These are phyloP conservation scores for Rhinocladiella mackenziei DNA, from an alignment of 2,329 filamentous ascomycete genomes.

Conservation along the genomic window DNA sequence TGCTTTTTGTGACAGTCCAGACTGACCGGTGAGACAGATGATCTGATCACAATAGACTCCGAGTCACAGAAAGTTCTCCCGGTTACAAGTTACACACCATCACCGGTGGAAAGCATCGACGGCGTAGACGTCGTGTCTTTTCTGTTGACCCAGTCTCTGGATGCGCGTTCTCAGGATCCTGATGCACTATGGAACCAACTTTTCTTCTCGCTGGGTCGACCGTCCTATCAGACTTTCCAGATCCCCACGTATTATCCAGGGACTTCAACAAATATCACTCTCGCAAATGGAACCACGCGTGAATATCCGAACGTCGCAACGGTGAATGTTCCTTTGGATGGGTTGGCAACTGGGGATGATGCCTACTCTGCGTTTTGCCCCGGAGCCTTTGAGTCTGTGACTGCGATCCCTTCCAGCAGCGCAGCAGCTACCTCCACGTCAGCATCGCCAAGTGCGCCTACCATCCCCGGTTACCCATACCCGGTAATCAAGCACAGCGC, in stretches of 20 bases:
- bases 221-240: conserved; percentile 1
- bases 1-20: conserved; percentile 2
- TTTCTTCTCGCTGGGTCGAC: conserved; percentile 28
- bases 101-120: conserved; percentile 33
- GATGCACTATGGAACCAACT: conserved; percentile 35
- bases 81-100: conserved; percentile 25
- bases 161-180: conserved; percentile 27
- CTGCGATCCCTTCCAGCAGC: conserved; percentile 3
- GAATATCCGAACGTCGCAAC: conserved; percentile 31
- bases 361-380: conserved; percentile 17
- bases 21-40: conserved; percentile 15
- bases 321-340: conserved; percentile 13
- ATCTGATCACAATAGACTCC: conserved; percentile 14
- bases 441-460: conserved; percentile 11
- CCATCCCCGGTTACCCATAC: conserved; percentile 36
- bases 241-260: conserved; percentile 30
- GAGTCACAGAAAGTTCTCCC: not conserved
- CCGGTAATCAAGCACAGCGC: conserved; percentile 36
- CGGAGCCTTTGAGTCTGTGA: conserved; percentile 3
- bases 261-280: conserved; percentile 31
- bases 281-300: conserved; percentile 34
- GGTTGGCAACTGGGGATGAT: conserved; percentile 32
- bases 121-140: conserved; percentile 32
- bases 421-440: conserved; percentile 2
- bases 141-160: conserved; percentile 28